These are phyloP conservation scores for Phaseolus lunatus DNA, from an alignment of 306 rosid species.

Conservation along the genomic window DNA sequence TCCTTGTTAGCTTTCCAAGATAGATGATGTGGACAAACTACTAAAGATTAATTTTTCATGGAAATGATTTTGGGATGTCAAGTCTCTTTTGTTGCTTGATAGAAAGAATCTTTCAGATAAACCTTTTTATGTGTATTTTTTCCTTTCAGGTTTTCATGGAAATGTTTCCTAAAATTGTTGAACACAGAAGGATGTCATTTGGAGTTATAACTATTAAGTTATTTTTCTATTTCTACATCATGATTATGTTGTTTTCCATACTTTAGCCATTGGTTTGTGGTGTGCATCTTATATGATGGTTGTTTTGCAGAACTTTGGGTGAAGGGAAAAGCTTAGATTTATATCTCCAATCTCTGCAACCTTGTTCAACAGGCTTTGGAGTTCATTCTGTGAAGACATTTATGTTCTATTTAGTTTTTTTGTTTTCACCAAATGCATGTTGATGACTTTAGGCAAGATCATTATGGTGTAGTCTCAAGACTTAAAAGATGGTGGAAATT, in stretches of 20 bases:
- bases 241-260: neutral
- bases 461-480: no score
- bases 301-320: conserved; percentile 75
- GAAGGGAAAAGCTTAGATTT: conserved; percentile 80
- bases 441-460: no score
- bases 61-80: conserved; percentile 15
- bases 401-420: no score
- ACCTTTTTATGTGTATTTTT: conserved; percentile 43
- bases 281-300: conserved; percentile 41
- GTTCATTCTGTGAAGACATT: no score
- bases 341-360: no score
- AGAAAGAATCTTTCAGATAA: conserved; percentile 10
- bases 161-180: conserved; percentile 78
- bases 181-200: conserved; percentile 73
- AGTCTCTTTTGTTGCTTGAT: conserved; percentile 13
- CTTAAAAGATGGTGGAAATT: no score
- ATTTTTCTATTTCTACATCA: conserved; percentile 14
- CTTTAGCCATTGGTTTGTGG: conserved; percentile 20
- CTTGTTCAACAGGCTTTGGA: no score
- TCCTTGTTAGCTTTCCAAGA: conserved; percentile 89
- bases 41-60: conserved; percentile 66
- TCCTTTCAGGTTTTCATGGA: conserved; percentile 67
- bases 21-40: conserved; percentile 66
- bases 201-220: conserved; percentile 77
- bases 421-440: no score